Base-by-base conservation (phyloP, 2,329 filamentous ascomycete genomes). In the Remersonia thermophila region DNA sequence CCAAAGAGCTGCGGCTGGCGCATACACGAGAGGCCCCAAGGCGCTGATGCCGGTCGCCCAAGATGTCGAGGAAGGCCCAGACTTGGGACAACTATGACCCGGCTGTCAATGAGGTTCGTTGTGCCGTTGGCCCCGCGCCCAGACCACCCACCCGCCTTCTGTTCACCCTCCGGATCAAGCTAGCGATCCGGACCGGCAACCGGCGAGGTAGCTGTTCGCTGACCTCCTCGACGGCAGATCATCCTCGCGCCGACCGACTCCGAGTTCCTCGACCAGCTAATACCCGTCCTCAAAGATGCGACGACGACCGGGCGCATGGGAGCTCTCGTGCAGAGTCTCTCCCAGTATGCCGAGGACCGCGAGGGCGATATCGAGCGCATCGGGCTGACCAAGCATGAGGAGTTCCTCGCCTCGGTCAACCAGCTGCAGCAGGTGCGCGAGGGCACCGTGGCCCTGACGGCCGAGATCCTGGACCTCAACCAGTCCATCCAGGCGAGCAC, bases 401-500 rank as follows among this genome's bases (percentile, higher is more conserved):
- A 95, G 52, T 98, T 98, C 53, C 80, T 96, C 25, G 77, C 75
- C 46, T 95, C 89, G 0, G 86, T 98, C 47, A 93, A 91, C 51
- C 85, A 93, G 54, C 73, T 98, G n/a, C 82, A 96, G 49, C 74
- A 77, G 40, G 86, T 96, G 35, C 80, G 89, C 36, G 84, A 95
- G 57, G 86, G 85, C 28, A 96, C 89, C 1, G 85, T 94, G 28
- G 70, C 74, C 31, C 65, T 98, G 51, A 96, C 89, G 2, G 74
- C 80, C 27, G 89, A 98, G 57, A 96, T 98, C 40, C 65, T 98
- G 44, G 76, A 84, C 48, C 69, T 98, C 39, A 96, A 94, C 53
- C 82, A 93, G 56, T 93, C 86, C 7, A 96, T 98, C 37, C 89
- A 96, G 60, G 71, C 80, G 32, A 96, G 87, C 55, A 96, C 91